Base-by-base conservation (phyloP, 2,329 filamentous ascomycete genomes). In the Cryphonectria nitschkei region DNA sequence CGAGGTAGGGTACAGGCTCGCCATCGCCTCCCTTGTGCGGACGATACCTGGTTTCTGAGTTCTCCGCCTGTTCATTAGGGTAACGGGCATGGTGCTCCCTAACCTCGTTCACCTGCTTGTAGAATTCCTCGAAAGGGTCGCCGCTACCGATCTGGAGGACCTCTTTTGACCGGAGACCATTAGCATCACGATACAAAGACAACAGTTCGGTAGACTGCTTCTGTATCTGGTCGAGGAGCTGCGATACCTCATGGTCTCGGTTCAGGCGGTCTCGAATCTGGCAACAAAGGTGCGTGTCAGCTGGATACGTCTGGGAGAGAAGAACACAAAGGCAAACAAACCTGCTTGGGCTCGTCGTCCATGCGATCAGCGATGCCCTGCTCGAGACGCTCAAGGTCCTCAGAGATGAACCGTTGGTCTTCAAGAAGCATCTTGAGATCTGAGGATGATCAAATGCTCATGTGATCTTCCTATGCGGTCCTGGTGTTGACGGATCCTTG, bases 381-480 rank as follows among this genome's bases (percentile, higher is more conserved):
- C 83, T 99, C 96, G 72, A 99, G 88, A 74, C 96, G 91, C 86
- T 99, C 96, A 66, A 99, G 85, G 82, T 99, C 96, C 88, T 99
- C 96, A 77, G 98, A 95, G 76, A 98, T 89, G 78, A 93, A 94
- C 76, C 96, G 89, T 83, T 98, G 92, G 76, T 98, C 95, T 85
- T 99, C 97, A 74, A 98, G 84, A 75, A 97, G 84, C 94, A 98
- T 91, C 8, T 61, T 82, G 75, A 41, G 26, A 37, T 46, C 32
- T 41, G 29, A 34, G n/a, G 16, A 29, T 22, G 26, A 41, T 60
- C 37, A 19, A 19, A 54, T 22, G n/a, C 13, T 43, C n/a, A 3
- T 39, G 41, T 9, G 9, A 14, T 14, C 8, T 41, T 62, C 3
- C 14, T 22, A 41, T 34, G 60, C 1, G 29, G 26, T 29, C 16